phyloP scores from a whole-genome alignment of 73 alveolate species.

The Symbiodinium natans region DNA sequence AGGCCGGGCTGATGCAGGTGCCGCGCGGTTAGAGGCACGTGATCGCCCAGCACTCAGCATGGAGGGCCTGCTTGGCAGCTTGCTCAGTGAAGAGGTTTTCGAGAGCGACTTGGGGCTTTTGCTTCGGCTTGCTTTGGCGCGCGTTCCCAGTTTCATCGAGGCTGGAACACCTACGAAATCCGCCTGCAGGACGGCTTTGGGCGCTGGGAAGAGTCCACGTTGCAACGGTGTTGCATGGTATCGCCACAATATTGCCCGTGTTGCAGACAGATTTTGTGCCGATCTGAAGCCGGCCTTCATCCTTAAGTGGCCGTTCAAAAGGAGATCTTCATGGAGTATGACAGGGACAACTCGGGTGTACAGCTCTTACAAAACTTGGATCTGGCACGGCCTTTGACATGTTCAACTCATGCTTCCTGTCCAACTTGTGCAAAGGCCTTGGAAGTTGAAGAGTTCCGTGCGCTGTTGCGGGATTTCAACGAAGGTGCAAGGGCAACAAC shows the following conservation, averaged over 20 bases:
- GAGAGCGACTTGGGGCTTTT: too few species aligned
- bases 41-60: neutral
- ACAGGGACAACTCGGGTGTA: constrained; percentile 57
- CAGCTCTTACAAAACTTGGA: too few species aligned
- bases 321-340: constrained; percentile 82
- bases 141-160: neutral
- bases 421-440: constrained; percentile 8
- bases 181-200: constrained; percentile 48
- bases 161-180: constrained; percentile 87
- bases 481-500: neutral
- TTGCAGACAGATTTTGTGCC: too few species aligned
- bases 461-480: constrained; percentile 72
- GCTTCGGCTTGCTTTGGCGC: neutral
- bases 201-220: neutral
- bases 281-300: too few species aligned
- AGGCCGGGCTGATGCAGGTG: constrained; percentile 84
- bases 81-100: neutral
- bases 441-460: constrained; percentile 85
- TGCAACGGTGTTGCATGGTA: too few species aligned
- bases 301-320: neutral
- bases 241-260: too few species aligned
- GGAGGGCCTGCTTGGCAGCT: neutral
- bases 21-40: constrained; percentile 77
- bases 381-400: too few species aligned
- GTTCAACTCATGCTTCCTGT: too few species aligned